A percentile compares a stretch with the other conserved stretches of the same genome.
phyloP scores from a whole-genome alignment of 202 grass and related monocot species.

The Brachypodium distachyon region DNA sequence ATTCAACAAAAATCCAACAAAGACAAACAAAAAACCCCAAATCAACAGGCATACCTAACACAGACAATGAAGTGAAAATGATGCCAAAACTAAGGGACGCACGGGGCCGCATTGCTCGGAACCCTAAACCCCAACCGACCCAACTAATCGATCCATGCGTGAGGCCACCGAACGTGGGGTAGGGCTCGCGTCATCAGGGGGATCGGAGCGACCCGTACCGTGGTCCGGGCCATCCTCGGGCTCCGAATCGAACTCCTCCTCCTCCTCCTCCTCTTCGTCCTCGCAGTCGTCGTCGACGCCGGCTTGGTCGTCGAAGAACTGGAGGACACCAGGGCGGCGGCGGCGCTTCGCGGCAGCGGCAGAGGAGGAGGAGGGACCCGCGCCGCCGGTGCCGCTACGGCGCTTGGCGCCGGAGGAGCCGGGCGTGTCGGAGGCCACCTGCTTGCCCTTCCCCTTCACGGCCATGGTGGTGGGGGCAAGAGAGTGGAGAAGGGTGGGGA shows the following conservation, averaged over 20 bases:
- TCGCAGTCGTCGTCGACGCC: conserved; percentile 48
- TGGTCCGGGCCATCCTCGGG: conserved; percentile 30
- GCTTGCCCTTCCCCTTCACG: conserved; percentile 72
- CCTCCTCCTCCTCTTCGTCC: conserved; percentile 36
- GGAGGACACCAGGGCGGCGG: conserved; percentile 43
- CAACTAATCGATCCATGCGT: not conserved
- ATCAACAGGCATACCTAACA: not conserved
- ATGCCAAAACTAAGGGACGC: not conserved
- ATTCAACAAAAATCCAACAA: not conserved
- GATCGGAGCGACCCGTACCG: conserved; percentile 22
- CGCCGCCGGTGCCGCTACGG: not conserved
- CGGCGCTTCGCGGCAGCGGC: conserved; percentile 26
- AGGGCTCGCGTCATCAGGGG: not conserved
- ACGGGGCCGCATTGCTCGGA: not conserved
- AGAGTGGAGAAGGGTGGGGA: not conserved
- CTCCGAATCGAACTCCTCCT: conserved; percentile 10
- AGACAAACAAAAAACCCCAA: not conserved
- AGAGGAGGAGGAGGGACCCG: conserved; percentile 24
- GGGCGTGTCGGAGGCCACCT: conserved; percentile 18
- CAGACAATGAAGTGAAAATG: not conserved
- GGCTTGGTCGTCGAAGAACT: conserved; percentile 75
- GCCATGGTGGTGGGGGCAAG: conserved; percentile 35
- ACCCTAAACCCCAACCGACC: not conserved
- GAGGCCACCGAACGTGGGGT: not conserved
- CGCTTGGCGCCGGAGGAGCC: conserved; percentile 31